These are phyloP conservation scores for Neurospora sp. DNA, from an alignment of 495 filamentous ascomycete species.

Conservation along the genomic window DNA sequence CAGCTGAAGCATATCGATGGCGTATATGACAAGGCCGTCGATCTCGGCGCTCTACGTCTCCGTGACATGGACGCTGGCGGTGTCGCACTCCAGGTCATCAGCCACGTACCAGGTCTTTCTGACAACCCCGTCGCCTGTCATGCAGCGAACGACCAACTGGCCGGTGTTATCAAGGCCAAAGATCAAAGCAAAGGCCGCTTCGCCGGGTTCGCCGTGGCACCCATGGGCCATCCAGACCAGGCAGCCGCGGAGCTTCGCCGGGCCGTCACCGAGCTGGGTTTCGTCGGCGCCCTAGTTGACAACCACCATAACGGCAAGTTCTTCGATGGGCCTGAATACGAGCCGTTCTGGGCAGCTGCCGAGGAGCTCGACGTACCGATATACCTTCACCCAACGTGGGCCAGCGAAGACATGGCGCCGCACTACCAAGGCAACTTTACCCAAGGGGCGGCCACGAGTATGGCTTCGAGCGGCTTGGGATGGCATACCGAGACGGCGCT, in stretches of 20 bases:
- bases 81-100: conserved; percentile 47
- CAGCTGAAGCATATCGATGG: conserved; percentile 19
- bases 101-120: conserved; percentile 34
- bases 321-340: conserved; percentile 37
- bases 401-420: conserved; percentile 21
- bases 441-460: conserved; percentile 21
- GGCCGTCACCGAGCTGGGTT: conserved; percentile 32
- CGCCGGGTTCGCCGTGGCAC: conserved; percentile 45
- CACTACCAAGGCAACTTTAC: conserved; percentile 35
- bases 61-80: conserved; percentile 40
- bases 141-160: conserved; percentile 44
- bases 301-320: conserved; percentile 39
- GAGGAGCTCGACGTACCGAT: conserved; percentile 45
- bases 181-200: conserved; percentile 33
- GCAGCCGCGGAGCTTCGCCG: conserved; percentile 41
- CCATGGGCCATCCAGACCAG: conserved; percentile 35
- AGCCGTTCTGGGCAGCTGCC: conserved; percentile 36
- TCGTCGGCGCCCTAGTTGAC: conserved; percentile 49
- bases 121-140: conserved; percentile 26
- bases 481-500: conserved; percentile 40
- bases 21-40: conserved; percentile 22
- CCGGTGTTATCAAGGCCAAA: conserved; percentile 25
- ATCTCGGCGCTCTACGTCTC: conserved; percentile 34
- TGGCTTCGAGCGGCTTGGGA: conserved; percentile 31
- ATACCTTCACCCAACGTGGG: conserved; percentile 47